Evolutionary conservation across 2,329 filamentous ascomycete genomes (phyloP), one percentile per base, ranked within the genome.

Genomic region (Sporothrix schenckii): DNA sequence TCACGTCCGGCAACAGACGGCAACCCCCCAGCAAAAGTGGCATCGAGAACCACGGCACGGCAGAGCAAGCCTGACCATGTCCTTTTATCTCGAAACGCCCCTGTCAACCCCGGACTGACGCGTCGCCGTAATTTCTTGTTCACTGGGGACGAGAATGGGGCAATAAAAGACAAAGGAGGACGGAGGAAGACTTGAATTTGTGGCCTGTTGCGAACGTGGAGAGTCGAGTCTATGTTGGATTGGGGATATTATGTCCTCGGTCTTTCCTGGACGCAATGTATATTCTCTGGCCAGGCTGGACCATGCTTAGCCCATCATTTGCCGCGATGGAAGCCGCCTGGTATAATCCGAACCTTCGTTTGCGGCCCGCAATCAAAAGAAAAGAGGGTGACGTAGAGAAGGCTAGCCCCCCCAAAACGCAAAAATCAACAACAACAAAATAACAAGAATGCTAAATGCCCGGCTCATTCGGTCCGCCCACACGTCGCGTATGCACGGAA

Each of bases 381-480:
- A 41, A n/a, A 10, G 30, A 41, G 34, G 54, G 27, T 60, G 54
- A 19, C 54, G 24, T 10, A 67, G n/a, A 44, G 50, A 41, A 16
- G 4, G 27, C 34, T 34, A 34, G 34, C 3, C 4, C 27, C 4
- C 27, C 5, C 6, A 34, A 9, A 34, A 34, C n/a, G 49, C 2
- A 24, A n/a, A 10, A 53, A 7, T 9, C 34, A 21, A 19, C 41
- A 24, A n/a, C 16, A 19, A 21, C 11, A 53, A 66, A 44, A 16
- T 14, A 30, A 34, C 19, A 39, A 11, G 1, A 34, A 47, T 41
- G 49, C n/a, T 44, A 54, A 54, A 24, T 61, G n/a, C 21, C 53
- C 66, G 53, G 66, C 66, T 60, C 53, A 27, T 34, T 68, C 66
- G 53, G 66, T 68, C 66, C 66, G 66, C 19, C 39, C 24, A 60